Evolutionary conservation across 2,329 filamentous ascomycete genomes (phyloP).

Genomic region (Fusarium bactridioides): DNA sequence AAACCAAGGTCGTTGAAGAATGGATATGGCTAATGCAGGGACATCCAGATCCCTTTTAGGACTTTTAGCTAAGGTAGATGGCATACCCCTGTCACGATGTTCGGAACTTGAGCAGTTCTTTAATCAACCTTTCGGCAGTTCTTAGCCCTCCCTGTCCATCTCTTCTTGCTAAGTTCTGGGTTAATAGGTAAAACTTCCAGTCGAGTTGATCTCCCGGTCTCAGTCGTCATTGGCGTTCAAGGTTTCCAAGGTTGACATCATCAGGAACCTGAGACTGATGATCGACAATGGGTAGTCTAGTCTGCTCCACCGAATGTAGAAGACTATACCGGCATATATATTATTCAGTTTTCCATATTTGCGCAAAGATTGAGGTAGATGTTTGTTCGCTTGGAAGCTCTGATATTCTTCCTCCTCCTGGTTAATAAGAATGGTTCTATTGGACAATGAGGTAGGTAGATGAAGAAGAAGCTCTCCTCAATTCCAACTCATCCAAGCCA

Average conservation of each 20-base stretch:
- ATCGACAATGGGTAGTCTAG: conserved; percentile 1
- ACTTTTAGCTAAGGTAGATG: background rate
- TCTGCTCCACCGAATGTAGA: background rate
- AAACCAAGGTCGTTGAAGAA: background rate
- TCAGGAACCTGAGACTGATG: conserved; percentile 13
- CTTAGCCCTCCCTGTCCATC: background rate
- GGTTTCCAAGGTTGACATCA: conserved; percentile 26
- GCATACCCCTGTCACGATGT: background rate
- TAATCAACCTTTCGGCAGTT: conserved; percentile 2
- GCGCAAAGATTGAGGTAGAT: background rate
- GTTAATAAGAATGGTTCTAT: background rate
- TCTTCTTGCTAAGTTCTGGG: background rate
- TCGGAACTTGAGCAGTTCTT: background rate
- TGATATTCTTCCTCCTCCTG: background rate
- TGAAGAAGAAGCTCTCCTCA: background rate
- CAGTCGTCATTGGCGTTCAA: conserved; percentile 8
- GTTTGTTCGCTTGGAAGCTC: background rate
- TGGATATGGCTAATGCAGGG: background rate
- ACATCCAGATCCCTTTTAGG: background rate
- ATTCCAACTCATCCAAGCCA: conserved; percentile 10
- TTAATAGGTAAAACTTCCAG: background rate
- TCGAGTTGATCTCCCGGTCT: background rate
- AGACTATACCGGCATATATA: background rate
- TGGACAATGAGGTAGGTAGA: background rate
- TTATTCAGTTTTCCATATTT: background rate